Base-by-base conservation (phyloP, 345 rosid genomes). In the Cardamine occulta region DNA sequence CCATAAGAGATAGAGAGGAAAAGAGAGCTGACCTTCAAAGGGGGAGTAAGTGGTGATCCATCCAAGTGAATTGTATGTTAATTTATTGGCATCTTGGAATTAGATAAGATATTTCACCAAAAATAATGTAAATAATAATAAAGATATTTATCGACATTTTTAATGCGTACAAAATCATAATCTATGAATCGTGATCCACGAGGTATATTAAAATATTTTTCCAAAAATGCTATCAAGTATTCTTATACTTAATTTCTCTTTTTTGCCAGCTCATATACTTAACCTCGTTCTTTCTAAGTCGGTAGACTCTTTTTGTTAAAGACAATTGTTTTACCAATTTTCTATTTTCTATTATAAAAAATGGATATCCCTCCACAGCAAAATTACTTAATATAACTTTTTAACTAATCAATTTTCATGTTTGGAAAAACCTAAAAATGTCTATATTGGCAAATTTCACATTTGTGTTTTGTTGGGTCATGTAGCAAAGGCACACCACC, bases 161-260 rank as follows among this genome's bases (percentile, higher is more conserved):
- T 1, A 7, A 29, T 12, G 6, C 6, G 7, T 19, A 10, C 64
- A 40, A 8, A 13, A 40, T 39, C 9, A 24, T 42, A 62, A 23
- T 40, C 14, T 26, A 63, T 44, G 17, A 5, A 26, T 63, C 68
- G 53, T 63, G 68, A 2, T 15, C 53, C 68, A 63, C 68, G 68
- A 42, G 68, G 23, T 18, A 14, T 63, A 26, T 63, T 44, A 26
- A 4, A 42, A 14, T 44, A n/a, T 2, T 24, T 63, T 63, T 7
- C 64, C 13, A 17, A 58, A 32, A 18, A 56, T 0, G 21, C 39
- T 56, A 58, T 11, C 11, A 58, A 29, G 1, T 56, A 56, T 31
- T 29, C 35, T 55, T 28, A 14, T 55, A 15, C 19, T 55, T 28
- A 0, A 13, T 3, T 4, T 7, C 7, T 2, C 26, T 24, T 54